phyloP scores from a whole-genome alignment of 441 rosid species.

The Pelargonium citronellum region DNA sequence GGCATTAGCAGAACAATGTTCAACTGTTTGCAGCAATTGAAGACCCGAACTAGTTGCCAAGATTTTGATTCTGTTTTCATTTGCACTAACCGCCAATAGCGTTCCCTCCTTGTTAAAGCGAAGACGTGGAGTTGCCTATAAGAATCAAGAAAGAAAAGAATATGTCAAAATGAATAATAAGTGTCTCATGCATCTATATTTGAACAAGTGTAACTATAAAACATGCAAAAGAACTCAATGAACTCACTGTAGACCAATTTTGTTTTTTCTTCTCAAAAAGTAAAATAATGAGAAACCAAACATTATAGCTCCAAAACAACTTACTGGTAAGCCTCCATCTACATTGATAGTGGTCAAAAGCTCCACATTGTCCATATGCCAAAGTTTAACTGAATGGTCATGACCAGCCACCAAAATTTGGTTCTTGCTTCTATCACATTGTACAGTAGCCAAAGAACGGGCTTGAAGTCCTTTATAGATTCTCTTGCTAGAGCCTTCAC shows the following conservation, averaged over 20 bases:
- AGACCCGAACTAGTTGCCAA: conserved; percentile 68
- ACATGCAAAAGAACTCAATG: not conserved
- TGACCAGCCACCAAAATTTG: conserved; percentile 71
- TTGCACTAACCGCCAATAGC: conserved; percentile 67
- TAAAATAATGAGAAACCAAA: not conserved
- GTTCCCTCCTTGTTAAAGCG: conserved; percentile 74
- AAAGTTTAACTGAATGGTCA: conserved; percentile 52
- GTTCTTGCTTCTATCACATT: conserved; percentile 72
- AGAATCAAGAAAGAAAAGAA: not conserved
- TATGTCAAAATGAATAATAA: not conserved
- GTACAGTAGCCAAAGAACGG: conserved; percentile 51
- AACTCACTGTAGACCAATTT: conserved; percentile 6
- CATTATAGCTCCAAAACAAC: not conserved
- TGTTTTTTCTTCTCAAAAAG: not conserved
- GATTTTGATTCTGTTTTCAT: conserved; percentile 60
- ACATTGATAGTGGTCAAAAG: conserved; percentile 47
- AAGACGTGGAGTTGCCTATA: conserved; percentile 61
- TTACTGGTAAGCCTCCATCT: conserved; percentile 66
- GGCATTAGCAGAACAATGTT: conserved; percentile 53
- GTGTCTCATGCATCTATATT: not conserved
- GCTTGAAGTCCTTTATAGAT: conserved; percentile 57
- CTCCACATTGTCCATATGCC: conserved; percentile 59
- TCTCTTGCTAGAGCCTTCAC: conserved; percentile 65
- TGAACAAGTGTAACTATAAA: not conserved
- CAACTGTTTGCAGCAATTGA: conserved; percentile 49